These are phyloP conservation scores for Calonectria pauciramosa DNA, from an alignment of 2,329 filamentous ascomycete genomes.

Conservation along the genomic window DNA sequence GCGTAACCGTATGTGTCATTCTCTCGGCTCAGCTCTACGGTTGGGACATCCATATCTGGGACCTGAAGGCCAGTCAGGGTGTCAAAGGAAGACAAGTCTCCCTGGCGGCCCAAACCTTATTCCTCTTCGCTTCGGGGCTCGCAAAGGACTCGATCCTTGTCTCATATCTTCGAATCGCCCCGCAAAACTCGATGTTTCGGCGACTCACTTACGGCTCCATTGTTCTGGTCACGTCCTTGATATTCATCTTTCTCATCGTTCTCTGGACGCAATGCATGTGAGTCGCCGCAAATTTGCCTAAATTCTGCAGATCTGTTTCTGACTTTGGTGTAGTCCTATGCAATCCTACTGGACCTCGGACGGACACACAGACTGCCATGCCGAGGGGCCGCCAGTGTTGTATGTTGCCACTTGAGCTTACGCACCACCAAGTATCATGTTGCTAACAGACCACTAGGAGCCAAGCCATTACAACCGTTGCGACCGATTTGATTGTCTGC, in stretches of 20 bases:
- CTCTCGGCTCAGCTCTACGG: conserved; percentile 53
- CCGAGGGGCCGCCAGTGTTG: conserved; percentile 47
- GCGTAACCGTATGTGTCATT: conserved; percentile 52
- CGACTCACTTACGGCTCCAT: conserved; percentile 48
- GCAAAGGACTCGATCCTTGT: conserved; percentile 57
- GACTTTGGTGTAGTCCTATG: conserved; percentile 30
- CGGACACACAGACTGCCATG: conserved; percentile 45
- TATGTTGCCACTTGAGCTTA: conserved; percentile 27
- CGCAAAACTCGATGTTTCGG: conserved; percentile 49
- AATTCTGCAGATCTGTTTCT: background rate
- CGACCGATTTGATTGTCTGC: conserved; percentile 54
- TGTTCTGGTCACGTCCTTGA: conserved; percentile 44
- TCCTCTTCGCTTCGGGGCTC: conserved; percentile 54
- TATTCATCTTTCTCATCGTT: conserved; percentile 50
- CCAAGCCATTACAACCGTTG: conserved; percentile 50
- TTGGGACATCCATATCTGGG: conserved; percentile 56
- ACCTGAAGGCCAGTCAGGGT: conserved; percentile 46
- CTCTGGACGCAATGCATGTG: conserved; percentile 55
- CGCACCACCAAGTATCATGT: background rate
- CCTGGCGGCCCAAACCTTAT: conserved; percentile 56
- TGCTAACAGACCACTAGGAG: conserved; percentile 32
- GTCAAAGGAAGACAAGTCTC: conserved; percentile 53
- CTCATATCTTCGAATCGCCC: conserved; percentile 57
- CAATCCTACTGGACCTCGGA: conserved; percentile 42
- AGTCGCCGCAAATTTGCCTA: conserved; percentile 21